Evolutionary conservation across 495 filamentous ascomycete species (phyloP), one percentile per base, ranked within the genome.

Genomic region (Platismatia glauca): DNA sequence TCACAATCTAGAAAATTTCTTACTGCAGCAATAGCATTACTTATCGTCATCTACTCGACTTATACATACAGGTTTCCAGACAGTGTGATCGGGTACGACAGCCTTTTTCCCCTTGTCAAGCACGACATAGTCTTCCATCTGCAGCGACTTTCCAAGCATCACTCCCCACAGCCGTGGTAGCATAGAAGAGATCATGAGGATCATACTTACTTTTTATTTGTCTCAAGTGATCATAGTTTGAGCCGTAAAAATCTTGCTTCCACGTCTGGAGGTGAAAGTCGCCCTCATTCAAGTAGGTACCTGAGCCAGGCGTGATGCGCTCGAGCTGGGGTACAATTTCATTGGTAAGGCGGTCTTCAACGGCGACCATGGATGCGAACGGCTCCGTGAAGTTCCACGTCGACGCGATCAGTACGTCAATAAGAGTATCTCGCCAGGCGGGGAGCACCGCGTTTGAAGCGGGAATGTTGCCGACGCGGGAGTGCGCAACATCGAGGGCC

Each of bases 221-320:
- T 7, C 76, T 69, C 61, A 86, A 69, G 9, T 76, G 71, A 0
- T 61, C 66, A 66, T 87, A 87, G 46, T 82, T 74, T 20, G 53
- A 57, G 0, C 84, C 86, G 55, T 79, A 89, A 71, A 86, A 89
- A 0, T 80, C 77, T 66, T 79, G 73, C 58, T 85, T 80, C 73
- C 82, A 88, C 55, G 84, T 69, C 0, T 84, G 84, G 70, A 88
- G 84, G 55, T 79, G 73, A 22, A 82, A 71, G 68, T 88, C 81
- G 29, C 71, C 79, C 71, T 85, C 79, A 55, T 76, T 77, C 63
- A 80, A 58, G 66, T 81, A 81, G 7, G 75, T 34, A 2, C 79
- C 79, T 0, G 69, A 67, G 1, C 73, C 73, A 1, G 75, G 76
- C 22, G 72, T 67, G 38, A 73, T 68, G 20, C 22, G 67, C 12